These are phyloP conservation scores for Microbotryum violaceum DNA, from an alignment of 1,284 basidiomycete species.

Conservation along the genomic window DNA sequence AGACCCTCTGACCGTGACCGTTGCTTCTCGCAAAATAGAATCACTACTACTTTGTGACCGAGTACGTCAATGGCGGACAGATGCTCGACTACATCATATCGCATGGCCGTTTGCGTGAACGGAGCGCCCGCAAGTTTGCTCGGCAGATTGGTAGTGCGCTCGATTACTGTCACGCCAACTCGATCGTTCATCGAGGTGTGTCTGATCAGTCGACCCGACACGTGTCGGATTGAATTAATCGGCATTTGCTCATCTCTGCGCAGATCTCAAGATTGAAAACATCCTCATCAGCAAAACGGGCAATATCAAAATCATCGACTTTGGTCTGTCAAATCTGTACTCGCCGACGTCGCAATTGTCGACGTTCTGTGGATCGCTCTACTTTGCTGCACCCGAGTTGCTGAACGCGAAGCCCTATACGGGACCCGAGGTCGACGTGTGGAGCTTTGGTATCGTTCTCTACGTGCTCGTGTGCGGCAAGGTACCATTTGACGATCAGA, in stretches of 20 bases:
- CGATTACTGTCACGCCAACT: conserved; percentile 95
- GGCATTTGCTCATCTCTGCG: background rate
- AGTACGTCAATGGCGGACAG: conserved; percentile 97
- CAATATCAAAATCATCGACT: conserved; percentile 99
- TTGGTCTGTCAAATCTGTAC: conserved; percentile 95
- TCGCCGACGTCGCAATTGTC: conserved; percentile 74
- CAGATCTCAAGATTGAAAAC: conserved; percentile 96
- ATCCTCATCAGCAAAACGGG: conserved; percentile 97
- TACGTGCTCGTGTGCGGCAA: conserved; percentile 97
- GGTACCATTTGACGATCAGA: conserved; percentile 98
- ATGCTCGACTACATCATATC: conserved; percentile 99
- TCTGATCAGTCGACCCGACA: background rate
- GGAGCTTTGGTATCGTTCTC: conserved; percentile 97
- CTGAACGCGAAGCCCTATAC: conserved; percentile 94
- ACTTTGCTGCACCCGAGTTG: conserved; percentile 95
- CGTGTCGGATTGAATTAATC: background rate
- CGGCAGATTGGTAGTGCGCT: conserved; percentile 92
- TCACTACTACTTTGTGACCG: conserved; percentile 99
- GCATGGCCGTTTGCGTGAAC: conserved; percentile 89
- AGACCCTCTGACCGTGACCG: background rate
- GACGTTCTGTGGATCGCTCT: conserved; percentile 95
- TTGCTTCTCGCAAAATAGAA: conserved; percentile 42
- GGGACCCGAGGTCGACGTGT: conserved; percentile 95
- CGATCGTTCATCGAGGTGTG: conserved; percentile 77
- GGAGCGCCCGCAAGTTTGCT: conserved; percentile 93